These are phyloP conservation scores for Echria macrotheca DNA, from an alignment of 495 filamentous ascomycete species.

Conservation along the genomic window DNA sequence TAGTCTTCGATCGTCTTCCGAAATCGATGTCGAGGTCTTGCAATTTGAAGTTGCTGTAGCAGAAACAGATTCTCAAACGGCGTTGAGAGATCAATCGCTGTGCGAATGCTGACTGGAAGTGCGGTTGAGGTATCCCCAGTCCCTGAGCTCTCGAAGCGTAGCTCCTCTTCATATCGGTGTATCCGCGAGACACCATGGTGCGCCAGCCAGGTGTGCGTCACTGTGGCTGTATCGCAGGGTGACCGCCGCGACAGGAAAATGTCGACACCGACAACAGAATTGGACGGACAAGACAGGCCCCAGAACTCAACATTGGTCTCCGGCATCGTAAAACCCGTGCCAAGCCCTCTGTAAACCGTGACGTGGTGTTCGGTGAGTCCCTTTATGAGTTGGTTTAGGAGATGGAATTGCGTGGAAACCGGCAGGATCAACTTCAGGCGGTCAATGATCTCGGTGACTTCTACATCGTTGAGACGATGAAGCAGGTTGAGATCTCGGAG, in stretches of 20 bases:
- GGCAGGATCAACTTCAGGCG: constrained; percentile 13
- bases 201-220: constrained; percentile 24
- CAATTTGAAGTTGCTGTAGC: constrained; percentile 17
- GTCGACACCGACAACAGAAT: background rate
- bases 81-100: constrained; percentile 17
- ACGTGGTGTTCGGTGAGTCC: constrained; percentile 15
- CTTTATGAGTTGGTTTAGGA: constrained; percentile 14
- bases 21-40: constrained; percentile 12
- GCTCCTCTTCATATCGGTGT: constrained; percentile 21
- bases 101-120: constrained; percentile 17
- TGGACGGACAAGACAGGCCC: constrained; percentile 13
- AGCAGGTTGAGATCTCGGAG: constrained; percentile 22
- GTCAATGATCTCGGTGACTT: constrained; percentile 17
- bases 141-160: constrained; percentile 10
- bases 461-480: constrained; percentile 13
- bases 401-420: constrained; percentile 4
- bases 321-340: constrained; percentile 22
- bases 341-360: constrained; percentile 20
- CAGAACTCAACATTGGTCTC: constrained; percentile 20
- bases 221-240: constrained; percentile 19
- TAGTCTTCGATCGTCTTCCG: constrained; percentile 12
- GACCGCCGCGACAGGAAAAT: constrained; percentile 22
- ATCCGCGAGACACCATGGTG: constrained; percentile 20
- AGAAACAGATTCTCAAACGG: constrained; percentile 18
- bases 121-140: background rate